These are phyloP conservation scores for Fusarium equiseti DNA, from an alignment of 2,329 filamentous ascomycete species.

Conservation along the genomic window DNA sequence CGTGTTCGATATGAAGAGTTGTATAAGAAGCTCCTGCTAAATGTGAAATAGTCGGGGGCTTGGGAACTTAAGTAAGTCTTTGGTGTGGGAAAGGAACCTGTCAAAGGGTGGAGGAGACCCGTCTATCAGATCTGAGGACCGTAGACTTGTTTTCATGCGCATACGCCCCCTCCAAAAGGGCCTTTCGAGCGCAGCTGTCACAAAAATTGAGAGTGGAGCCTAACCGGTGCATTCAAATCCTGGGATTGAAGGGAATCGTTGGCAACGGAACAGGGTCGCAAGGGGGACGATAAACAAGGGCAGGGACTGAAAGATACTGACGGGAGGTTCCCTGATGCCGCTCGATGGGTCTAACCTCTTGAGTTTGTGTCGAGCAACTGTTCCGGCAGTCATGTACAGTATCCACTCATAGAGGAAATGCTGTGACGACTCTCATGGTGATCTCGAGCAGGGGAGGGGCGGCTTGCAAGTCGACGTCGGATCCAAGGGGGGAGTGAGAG, in stretches of 20 bases:
- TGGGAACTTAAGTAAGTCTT: constrained; percentile 50
- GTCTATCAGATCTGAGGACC: constrained; percentile 49
- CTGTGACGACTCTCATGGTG: constrained; percentile 41
- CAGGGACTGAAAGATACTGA: constrained; percentile 38
- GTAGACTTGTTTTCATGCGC: constrained; percentile 39
- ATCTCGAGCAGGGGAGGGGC: constrained; percentile 42
- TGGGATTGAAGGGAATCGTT: constrained; percentile 43
- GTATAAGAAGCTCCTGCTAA: constrained; percentile 34
- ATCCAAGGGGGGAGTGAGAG: constrained; percentile 22
- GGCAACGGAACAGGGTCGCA: constrained; percentile 38
- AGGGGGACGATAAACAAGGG: constrained; percentile 36
- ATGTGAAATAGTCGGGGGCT: constrained; percentile 42
- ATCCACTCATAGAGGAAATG: constrained; percentile 38
- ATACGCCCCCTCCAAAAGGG: constrained; percentile 41
- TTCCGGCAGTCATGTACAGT: constrained; percentile 42
- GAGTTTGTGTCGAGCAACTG: constrained; percentile 36
- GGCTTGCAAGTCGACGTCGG: constrained; percentile 26
- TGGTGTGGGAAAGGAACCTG: constrained; percentile 46
- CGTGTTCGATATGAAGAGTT: constrained; percentile 36
- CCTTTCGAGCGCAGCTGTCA: constrained; percentile 47
- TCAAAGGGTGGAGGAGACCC: constrained; percentile 46
- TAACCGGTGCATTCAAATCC: constrained; percentile 41
- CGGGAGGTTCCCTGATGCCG: constrained; percentile 43
- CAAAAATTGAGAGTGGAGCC: constrained; percentile 45
- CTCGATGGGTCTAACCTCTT: constrained; percentile 39